A percentile compares a stretch with the other conserved stretches of the same genome.
Conservation (phyloP, 441 rosid species). For the Omphalea diandra region DNA sequence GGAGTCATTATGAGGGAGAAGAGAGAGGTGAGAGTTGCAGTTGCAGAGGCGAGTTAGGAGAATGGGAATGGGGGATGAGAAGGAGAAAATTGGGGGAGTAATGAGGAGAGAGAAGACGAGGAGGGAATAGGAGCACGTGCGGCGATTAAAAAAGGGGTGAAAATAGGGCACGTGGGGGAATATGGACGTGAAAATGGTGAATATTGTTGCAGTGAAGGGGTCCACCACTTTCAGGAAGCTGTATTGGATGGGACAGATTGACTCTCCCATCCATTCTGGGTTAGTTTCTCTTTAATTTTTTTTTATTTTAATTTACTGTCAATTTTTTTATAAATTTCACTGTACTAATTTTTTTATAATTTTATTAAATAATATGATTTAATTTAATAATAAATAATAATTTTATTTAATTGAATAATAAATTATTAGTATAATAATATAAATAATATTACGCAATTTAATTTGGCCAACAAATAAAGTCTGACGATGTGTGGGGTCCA, state of each 20-base stretch:
- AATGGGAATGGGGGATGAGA: background rate
- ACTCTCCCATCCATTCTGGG: background rate
- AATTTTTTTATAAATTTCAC: no score
- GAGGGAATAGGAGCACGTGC: no score
- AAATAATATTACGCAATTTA: no score
- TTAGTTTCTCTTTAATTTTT: background rate
- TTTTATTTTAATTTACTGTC: background rate
- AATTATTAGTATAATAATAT: no score
- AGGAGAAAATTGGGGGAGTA: background rate
- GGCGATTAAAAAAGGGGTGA: background rate
- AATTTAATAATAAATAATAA: no score
- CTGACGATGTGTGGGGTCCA: no score
- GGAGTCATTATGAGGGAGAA: constrained; percentile 25
- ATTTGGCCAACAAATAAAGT: no score
- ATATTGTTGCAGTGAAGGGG: constrained; percentile 8
- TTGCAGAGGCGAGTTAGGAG: background rate
- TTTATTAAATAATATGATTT: no score
- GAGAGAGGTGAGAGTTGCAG: background rate
- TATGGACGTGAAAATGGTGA: constrained; percentile 4
- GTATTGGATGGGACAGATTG: background rate
- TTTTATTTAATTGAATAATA: no score
- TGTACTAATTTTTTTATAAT: no score
- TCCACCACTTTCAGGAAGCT: constrained; percentile 25
- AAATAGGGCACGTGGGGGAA: constrained; percentile 53
- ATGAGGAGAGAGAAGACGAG: background rate